Evolutionary conservation across 2,329 filamentous ascomycete genomes (phyloP), one percentile per base, ranked within the genome.

Genomic region (Beauveria caledonica): DNA sequence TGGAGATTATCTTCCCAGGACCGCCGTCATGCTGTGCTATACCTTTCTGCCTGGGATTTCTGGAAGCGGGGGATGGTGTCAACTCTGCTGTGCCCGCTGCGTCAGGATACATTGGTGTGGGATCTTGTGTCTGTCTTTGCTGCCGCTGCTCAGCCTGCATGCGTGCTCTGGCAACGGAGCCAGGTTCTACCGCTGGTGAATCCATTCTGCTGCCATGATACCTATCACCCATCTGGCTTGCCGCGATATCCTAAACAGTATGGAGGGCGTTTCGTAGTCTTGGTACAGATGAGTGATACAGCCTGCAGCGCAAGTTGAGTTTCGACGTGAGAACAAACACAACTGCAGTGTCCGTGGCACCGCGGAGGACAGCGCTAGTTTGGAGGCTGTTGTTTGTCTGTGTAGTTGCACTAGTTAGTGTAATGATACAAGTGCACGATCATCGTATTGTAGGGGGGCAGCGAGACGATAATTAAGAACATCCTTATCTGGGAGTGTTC

Each of bases 1-100:
- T 76, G 45, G 81, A 79, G 67, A 86, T 86, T 51, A 78, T 71
- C 51, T 77, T 68, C 17, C 73, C 74, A 48, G 46, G 25, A 5
- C 46, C 52, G 17, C 59, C 50, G 27, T 60, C 58, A 8, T 60
- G 57, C 44, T 48, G 48, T 33, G 57, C 11, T 27, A 60, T 53
- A 8, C 40, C 27, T 29, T 48, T 64, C 66, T 27, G 64, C 29
- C 54, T 60, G 19, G 23, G 5, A 39, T 46, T 60, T 62, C 61
- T 58, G 17, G 58, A 40, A 45, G 53, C 58, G 23, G 58, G 33
- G 48, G 60, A 60, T 9, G 63, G 58, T 11, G 60, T 25, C 29
- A 45, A 52, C 21, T 44, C 54, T 45, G 58, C 55, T 39, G 33
- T 44, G 10, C 27, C 29, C 5, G 48, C 15, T 52, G 57, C 21